Evolutionary conservation across 202 grass and related monocot species (phyloP), one percentile per base, ranked within the genome.

Genomic region (Carex arenaria): DNA sequence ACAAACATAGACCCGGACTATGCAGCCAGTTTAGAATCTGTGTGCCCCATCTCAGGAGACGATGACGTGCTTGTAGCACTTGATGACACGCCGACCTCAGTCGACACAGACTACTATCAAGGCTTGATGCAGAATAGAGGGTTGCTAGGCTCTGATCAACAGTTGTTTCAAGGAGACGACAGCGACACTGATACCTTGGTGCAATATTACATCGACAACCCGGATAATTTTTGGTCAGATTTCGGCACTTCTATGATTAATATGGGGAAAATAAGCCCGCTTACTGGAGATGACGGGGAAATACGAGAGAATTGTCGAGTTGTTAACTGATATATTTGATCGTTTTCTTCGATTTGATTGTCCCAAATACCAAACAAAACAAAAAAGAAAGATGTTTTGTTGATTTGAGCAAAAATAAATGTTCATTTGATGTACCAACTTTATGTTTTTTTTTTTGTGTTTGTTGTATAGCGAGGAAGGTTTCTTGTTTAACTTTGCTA

Each of bases 61-160:
- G 89, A 97, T 84, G 88, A 87, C 38, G 82, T 63, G 67, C 84
- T 90, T 0, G 17, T 86, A 3, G 31, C 89, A 43, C 84, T 97
- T 11, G 95, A 97, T 75, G 87, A 88, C 87, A 90, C 92, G 28
- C 90, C 92, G 0, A 80, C 85, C 26, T 83, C 75, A 5, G 66
- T 93, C 0, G 95, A 97, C 87, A 68, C 79, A 0, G 84, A 84
- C 84, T 98, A 87, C 90, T 98, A 90, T 86, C 84, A 87, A 80
- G 90, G 91, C 10, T 69, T 98, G 84, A 77, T 85, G 61, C 64
- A 81, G 12, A 73, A 84, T 6, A 86, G 62, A 19, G 95, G 90
- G 64, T 85, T 94, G 84, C 84, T 98, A 79, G 89, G 87, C 84
- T 75, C 95, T 4, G 95, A 94, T 78, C 92, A 94, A 64, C 89